Percentiles rank a stretch among this genome's conserved stretches.
Conservation (phyloP, 148 eudicot genomes). For the Nyssa sinensis region DNA sequence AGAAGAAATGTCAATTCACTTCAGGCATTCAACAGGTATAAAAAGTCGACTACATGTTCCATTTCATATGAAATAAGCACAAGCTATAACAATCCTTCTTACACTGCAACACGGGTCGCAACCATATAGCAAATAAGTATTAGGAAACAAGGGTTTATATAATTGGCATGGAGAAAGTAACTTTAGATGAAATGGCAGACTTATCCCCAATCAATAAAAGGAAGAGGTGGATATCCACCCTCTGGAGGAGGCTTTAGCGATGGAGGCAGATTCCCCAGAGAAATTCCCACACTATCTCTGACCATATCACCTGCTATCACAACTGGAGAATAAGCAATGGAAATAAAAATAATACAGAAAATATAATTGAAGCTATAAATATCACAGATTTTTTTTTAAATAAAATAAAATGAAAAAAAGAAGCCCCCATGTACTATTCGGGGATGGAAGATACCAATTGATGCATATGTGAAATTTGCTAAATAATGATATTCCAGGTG, state of each 20-base stretch:
- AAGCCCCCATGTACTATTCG: too few relatives aligned
- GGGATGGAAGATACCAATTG: too few relatives aligned
- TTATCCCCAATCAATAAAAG: conserved; percentile 89
- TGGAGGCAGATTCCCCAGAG: conserved; percentile 77
- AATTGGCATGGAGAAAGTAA: neutral
- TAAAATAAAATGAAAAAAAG: too few relatives aligned
- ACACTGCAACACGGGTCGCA: neutral
- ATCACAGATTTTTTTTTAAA: too few relatives aligned
- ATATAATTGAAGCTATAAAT: neutral
- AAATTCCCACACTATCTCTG: conserved; percentile 54
- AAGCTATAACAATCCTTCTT: neutral
- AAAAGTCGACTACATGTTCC: neutral
- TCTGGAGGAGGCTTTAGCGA: conserved; percentile 89
- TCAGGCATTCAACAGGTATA: neutral
- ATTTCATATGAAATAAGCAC: neutral
- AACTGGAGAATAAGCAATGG: neutral
- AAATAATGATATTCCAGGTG: neutral
- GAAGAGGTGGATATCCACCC: conserved; percentile 75
- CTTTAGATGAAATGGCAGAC: conserved; percentile 5
- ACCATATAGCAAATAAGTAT: neutral
- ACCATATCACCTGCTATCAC: conserved; percentile 46
- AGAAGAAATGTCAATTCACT: neutral
- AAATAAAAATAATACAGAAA: neutral
- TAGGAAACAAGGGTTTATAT: neutral
- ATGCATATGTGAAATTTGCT: neutral